phyloP scores from a whole-genome alignment of 2,329 filamentous ascomycete species.

The Hypoxylon rubiginosum region DNA sequence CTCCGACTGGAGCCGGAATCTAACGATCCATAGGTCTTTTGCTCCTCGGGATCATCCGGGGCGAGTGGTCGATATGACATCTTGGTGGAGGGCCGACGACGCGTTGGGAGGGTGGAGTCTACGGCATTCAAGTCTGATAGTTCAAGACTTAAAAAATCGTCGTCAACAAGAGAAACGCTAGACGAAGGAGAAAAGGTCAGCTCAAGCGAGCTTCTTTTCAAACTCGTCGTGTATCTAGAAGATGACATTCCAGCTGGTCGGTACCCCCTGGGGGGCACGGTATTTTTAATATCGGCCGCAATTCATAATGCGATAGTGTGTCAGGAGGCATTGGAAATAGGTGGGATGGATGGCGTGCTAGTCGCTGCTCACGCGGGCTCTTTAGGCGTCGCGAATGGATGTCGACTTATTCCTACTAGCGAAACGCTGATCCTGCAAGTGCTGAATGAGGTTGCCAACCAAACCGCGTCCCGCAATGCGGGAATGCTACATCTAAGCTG shows the following conservation, averaged over 20 bases:
- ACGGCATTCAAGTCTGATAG: slow-evolving; percentile 27
- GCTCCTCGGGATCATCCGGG: slow-evolving; percentile 37
- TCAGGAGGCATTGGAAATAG: slow-evolving; percentile 36
- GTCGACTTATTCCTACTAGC: slow-evolving; percentile 18
- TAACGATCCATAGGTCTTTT: slow-evolving; percentile 39
- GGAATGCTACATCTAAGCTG: slow-evolving; percentile 19
- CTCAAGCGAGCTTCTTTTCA: slow-evolving; percentile 15
- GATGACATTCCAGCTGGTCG: slow-evolving; percentile 26
- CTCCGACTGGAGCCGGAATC: slow-evolving; percentile 25
- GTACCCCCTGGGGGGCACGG: slow-evolving; percentile 18
- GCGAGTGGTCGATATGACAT: slow-evolving; percentile 42
- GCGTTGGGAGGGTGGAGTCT: slow-evolving; percentile 12
- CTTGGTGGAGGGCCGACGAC: slow-evolving; percentile 32
- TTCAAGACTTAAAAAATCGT: slow-evolving; percentile 23
- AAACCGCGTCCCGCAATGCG: slow-evolving; percentile 2
- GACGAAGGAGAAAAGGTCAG: slow-evolving; percentile 15
- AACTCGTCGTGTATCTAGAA: slow-evolving; percentile 8
- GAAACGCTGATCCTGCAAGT: slow-evolving; percentile 22
- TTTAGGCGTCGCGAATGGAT: slow-evolving; percentile 20
- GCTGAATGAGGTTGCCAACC: slow-evolving; percentile 16
- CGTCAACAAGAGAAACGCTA: slow-evolving; percentile 10
- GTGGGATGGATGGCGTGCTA: slow-evolving; percentile 43
- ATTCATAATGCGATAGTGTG: slow-evolving; percentile 21
- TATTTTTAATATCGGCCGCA: slow-evolving; percentile 32
- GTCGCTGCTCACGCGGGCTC: slow-evolving; percentile 34